A percentile compares a stretch with the other conserved stretches of the same genome.
These are phyloP conservation scores for Rhodofomes roseus DNA, from an alignment of 1,284 basidiomycete species.

Conservation along the genomic window DNA sequence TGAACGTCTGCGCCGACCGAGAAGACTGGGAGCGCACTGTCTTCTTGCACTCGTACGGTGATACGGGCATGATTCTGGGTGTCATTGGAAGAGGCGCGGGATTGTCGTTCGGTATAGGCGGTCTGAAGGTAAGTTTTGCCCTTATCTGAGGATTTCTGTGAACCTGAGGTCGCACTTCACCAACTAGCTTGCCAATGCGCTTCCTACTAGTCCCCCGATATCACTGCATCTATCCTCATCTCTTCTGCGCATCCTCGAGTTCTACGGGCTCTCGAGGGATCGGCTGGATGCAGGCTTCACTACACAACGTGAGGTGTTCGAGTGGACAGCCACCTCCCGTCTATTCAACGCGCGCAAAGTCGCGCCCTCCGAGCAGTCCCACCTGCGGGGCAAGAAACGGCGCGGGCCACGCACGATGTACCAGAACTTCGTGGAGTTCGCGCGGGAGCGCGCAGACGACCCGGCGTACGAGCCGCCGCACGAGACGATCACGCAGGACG, in stretches of 20 bases:
- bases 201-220: slow-evolving; percentile 22
- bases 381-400: slow-evolving; percentile 39
- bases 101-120: slow-evolving; percentile 45
- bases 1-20: slow-evolving; percentile 50
- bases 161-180: not conserved
- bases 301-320: slow-evolving; percentile 48
- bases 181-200: slow-evolving; percentile 18
- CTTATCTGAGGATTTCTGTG: slow-evolving; percentile 4
- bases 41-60: slow-evolving; percentile 62
- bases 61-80: slow-evolving; percentile 64
- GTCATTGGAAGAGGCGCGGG: slow-evolving; percentile 48
- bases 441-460: slow-evolving; percentile 15
- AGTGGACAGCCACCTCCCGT: slow-evolving; percentile 50
- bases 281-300: slow-evolving; percentile 50
- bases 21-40: slow-evolving; percentile 45
- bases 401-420: slow-evolving; percentile 56
- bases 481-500: slow-evolving; percentile 23
- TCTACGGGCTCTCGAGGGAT: slow-evolving; percentile 53
- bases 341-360: slow-evolving; percentile 42
- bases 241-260: slow-evolving; percentile 45
- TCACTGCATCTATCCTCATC: slow-evolving; percentile 33
- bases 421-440: slow-evolving; percentile 51
- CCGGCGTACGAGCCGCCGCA: not conserved
- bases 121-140: slow-evolving; percentile 47
- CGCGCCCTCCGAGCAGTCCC: slow-evolving; percentile 17